Conservation (phyloP, 352 stramenopile genomes). For the Phytophthora pistaciae region DNA sequence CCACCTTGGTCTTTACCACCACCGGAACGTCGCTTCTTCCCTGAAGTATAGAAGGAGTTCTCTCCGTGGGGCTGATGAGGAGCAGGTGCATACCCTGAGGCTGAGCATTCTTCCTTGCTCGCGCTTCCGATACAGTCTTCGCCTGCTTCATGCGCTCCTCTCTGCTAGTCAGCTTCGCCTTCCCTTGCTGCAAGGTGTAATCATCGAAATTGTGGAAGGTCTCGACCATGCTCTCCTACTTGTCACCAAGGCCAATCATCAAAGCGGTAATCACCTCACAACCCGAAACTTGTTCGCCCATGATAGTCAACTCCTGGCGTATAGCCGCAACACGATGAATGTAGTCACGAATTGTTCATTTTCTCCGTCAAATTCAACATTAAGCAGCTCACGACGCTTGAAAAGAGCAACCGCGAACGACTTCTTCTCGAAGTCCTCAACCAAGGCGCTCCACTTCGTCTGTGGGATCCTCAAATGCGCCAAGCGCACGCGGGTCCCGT, state of each 20-base stretch:
- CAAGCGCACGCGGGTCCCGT: slow-evolving; percentile 15
- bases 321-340: slow-evolving; percentile 8
- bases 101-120: background rate
- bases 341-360: background rate
- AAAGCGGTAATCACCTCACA: slow-evolving; percentile 3
- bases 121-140: background rate
- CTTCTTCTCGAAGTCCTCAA: slow-evolving; percentile 24
- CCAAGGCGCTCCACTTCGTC: slow-evolving; percentile 13
- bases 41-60: no score
- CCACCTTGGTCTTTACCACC: no score
- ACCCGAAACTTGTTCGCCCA: background rate
- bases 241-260: background rate
- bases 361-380: slow-evolving; percentile 4
- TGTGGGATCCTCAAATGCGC: slow-evolving; percentile 17
- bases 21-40: no score
- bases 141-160: slow-evolving; percentile 7
- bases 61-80: no score
- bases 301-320: background rate
- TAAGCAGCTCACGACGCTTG: slow-evolving; percentile 1
- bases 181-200: slow-evolving; percentile 13
- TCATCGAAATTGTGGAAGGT: slow-evolving; percentile 8
- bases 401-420: slow-evolving; percentile 15
- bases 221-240: slow-evolving; percentile 6
- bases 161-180: slow-evolving; percentile 3
- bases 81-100: no score